Evolutionary conservation across 352 stramenopile genomes (phyloP).

Genomic region (Globisporangium irregulare): DNA sequence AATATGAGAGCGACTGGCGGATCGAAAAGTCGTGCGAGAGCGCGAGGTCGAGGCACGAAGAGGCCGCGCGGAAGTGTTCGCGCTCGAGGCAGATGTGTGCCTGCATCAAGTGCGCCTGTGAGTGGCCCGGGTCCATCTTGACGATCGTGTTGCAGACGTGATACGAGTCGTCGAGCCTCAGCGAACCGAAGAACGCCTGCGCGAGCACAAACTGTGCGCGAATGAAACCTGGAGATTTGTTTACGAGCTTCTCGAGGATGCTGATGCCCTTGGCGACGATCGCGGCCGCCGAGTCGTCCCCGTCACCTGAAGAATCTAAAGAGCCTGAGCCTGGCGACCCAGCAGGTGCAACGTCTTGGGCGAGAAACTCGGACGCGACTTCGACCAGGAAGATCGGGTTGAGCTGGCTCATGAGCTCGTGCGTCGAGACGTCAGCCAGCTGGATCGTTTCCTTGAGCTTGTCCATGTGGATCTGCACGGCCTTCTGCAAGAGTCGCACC

Average conservation of each 20-base stretch:
- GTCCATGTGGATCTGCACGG: slow-evolving; percentile 84
- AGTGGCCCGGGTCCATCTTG: slow-evolving; percentile 73
- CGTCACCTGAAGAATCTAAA: too few relatives aligned
- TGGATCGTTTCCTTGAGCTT: slow-evolving; percentile 68
- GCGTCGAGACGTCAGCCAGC: slow-evolving; percentile 55
- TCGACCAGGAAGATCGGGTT: slow-evolving; percentile 90
- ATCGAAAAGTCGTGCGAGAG: slow-evolving; percentile 89
- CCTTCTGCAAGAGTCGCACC: slow-evolving; percentile 66
- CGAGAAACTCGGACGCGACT: slow-evolving; percentile 78
- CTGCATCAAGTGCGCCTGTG: slow-evolving; percentile 79
- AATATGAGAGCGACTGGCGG: slow-evolving; percentile 79
- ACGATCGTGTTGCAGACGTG: slow-evolving; percentile 74
- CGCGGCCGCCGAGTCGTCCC: slow-evolving; percentile 6
- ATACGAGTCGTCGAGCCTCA: slow-evolving; percentile 77
- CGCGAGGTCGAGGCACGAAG: slow-evolving; percentile 80
- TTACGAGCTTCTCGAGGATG: slow-evolving; percentile 82
- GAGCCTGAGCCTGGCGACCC: too few relatives aligned
- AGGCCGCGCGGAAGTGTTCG: slow-evolving; percentile 70
- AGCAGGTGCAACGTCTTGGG: slow-evolving; percentile 26
- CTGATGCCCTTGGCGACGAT: slow-evolving; percentile 55
- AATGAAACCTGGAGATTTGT: slow-evolving; percentile 81
- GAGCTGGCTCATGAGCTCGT: slow-evolving; percentile 73
- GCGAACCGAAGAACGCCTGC: slow-evolving; percentile 70
- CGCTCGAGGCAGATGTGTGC: slow-evolving; percentile 78
- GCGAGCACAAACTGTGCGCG: slow-evolving; percentile 82